Evolutionary conservation across 139 green algal species (phyloP), one percentile per base, ranked within the genome.

Genomic region (Gonium pectorale): DNA sequence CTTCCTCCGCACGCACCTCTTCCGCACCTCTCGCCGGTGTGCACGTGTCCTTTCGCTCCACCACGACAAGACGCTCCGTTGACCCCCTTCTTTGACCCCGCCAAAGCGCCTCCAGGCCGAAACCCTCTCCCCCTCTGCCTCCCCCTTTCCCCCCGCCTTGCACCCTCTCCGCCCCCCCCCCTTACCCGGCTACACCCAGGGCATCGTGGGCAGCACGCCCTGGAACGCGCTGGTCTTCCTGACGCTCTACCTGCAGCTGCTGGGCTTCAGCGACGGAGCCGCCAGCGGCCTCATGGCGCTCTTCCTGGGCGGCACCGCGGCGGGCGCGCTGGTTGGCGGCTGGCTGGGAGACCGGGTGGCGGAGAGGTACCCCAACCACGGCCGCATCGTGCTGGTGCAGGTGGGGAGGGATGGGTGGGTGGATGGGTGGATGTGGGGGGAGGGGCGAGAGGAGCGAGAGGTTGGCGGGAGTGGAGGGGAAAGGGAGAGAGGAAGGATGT

Each of bases 121-220:
- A n/a, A n/a, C n/a, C n/a, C n/a, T n/a, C 69, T 19, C 41, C 49
- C 17, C 33, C 31, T n/a, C 71, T 49, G 15, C 1, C 37, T 37
- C 44, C 33, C n/a, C 15, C 31, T 52, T 26, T 9, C 52, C 72
- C 26, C 46, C 31, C n/a, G 2, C 33, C 59, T 11, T 19, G 35
- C 3, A 5, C 59, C 74, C 40, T 33, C 75, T 43, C 33, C 7
- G 7, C 67, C 37, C 4, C 17, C n/a, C 38, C n/a, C 31, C 90
- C 71, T 33, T 54, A 72, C 44, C 66, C 64, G 21, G n/a, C n/a
- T n/a, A n/a, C n/a, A n/a, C 86, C 38, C 93, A 98, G 88, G 96
- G 96, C 72, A 94, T 99, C 37, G 92, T 98, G 15, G 96, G 96
- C 49, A 94, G 84, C 81, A 94, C 94, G 3, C 96, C 96, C n/a